phyloP scores from a whole-genome alignment of 2,329 filamentous ascomycete species.

The Claviceps quebecensis region DNA sequence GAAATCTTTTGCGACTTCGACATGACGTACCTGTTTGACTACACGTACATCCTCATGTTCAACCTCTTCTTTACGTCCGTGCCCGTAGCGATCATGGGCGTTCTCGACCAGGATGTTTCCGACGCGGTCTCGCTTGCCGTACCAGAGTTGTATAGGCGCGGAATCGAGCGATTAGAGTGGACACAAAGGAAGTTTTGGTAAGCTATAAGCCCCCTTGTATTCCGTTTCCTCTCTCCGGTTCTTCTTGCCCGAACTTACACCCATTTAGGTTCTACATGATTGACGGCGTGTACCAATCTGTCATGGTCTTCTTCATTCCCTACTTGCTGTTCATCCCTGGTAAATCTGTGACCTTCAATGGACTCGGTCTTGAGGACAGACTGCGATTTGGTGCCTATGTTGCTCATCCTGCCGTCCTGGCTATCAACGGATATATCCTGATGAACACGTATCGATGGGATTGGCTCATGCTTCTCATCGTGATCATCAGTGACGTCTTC shows the following conservation, averaged over 20 bases:
- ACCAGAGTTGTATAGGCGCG: slow-evolving; percentile 85
- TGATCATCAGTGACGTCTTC: slow-evolving; percentile 67
- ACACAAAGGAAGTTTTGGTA: slow-evolving; percentile 94
- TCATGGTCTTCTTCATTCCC: slow-evolving; percentile 85
- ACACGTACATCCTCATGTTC: slow-evolving; percentile 93
- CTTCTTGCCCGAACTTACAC: too few relatives aligned
- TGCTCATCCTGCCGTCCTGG: slow-evolving; percentile 67
- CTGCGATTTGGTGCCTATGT: slow-evolving; percentile 78
- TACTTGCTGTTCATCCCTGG: slow-evolving; percentile 64
- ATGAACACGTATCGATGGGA: slow-evolving; percentile 98
- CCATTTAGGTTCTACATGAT: slow-evolving; percentile 79
- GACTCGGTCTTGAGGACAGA: slow-evolving; percentile 64
- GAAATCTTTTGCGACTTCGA: slow-evolving; percentile 93
- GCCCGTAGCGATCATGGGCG: slow-evolving; percentile 88
- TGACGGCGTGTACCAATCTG: slow-evolving; percentile 88
- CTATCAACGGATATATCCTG: slow-evolving; percentile 87
- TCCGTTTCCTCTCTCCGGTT: too few relatives aligned
- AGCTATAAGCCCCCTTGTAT: slow-evolving; percentile 13
- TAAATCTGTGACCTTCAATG: slow-evolving; percentile 56
- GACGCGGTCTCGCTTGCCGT: slow-evolving; percentile 89
- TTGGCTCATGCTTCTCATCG: slow-evolving; percentile 81
- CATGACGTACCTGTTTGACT: slow-evolving; percentile 93
- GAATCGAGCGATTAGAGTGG: slow-evolving; percentile 95
- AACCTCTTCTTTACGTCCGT: slow-evolving; percentile 95
- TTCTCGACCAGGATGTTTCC: slow-evolving; percentile 92